Evolutionary conservation across 345 rosid genomes (phyloP).

Genomic region (Eutrema japonicum): DNA sequence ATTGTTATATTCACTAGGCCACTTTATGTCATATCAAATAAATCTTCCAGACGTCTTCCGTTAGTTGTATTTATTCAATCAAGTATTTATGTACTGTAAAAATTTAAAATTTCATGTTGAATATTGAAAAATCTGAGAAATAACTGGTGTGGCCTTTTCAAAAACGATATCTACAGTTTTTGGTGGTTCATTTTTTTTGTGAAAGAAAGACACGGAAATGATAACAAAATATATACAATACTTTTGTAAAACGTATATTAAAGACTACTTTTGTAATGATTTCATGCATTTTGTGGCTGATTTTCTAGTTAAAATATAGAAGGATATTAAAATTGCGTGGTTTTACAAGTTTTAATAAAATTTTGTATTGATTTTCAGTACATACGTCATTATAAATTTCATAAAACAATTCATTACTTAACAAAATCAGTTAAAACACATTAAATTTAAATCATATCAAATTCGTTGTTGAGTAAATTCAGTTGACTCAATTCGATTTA

Average conservation of each 20-base stretch:
- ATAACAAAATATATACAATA: too few species aligned
- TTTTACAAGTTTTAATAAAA: too few species aligned
- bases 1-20: constrained; percentile 31
- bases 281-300: too few species aligned
- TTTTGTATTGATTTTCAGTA: background rate
- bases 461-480: background rate
- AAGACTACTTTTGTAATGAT: too few species aligned
- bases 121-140: background rate
- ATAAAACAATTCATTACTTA: background rate
- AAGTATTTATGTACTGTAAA: background rate
- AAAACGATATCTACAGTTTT: too few species aligned
- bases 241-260: too few species aligned
- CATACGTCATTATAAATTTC: background rate
- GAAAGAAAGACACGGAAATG: too few species aligned
- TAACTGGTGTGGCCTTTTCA: too few species aligned
- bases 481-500: background rate
- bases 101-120: background rate
- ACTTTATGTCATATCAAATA: background rate
- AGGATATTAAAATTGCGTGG: too few species aligned
- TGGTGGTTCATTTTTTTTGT: too few species aligned
- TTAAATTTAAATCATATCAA: background rate
- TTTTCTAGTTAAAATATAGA: too few species aligned
- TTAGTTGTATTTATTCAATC: background rate
- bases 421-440: background rate
- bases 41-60: background rate